Evolutionary conservation across 768 basidiomycete species (phyloP).

Genomic region (Boletus sensibilis): DNA sequence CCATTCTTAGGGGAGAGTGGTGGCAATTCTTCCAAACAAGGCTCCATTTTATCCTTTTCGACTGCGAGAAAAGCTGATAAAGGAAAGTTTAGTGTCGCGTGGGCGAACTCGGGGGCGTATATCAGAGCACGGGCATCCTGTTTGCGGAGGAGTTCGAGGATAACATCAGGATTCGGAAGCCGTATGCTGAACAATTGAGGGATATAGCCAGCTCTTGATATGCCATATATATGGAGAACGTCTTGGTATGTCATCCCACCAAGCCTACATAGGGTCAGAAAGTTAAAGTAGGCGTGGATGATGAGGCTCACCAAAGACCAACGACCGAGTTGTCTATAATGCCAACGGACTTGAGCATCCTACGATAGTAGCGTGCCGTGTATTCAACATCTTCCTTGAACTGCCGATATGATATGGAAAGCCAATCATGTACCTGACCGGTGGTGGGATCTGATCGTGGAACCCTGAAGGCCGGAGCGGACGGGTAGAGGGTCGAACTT

Average conservation of each 20-base stretch:
- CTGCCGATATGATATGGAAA: conserved; percentile 58
- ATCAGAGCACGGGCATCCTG: conserved; percentile 65
- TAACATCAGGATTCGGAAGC: conserved; percentile 69
- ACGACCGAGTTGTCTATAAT: conserved; percentile 59
- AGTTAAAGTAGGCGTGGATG: background rate
- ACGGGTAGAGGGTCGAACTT: conserved; percentile 49
- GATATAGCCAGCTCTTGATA: conserved; percentile 74
- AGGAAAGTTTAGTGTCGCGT: conserved; percentile 43
- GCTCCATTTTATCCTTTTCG: conserved; percentile 39
- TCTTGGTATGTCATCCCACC: conserved; percentile 71
- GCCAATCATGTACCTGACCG: conserved; percentile 51
- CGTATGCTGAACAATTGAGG: conserved; percentile 78
- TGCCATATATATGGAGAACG: conserved; percentile 69
- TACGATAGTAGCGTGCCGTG: conserved; percentile 64
- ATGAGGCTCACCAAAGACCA: conserved; percentile 62
- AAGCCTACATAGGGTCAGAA: conserved; percentile 47
- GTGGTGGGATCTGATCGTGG: conserved; percentile 48
- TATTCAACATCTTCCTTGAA: conserved; percentile 66
- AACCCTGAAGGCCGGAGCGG: conserved; percentile 57
- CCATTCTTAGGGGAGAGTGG: conserved; percentile 36
- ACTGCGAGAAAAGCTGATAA: conserved; percentile 49
- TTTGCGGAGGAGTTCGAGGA: conserved; percentile 65
- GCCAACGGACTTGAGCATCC: conserved; percentile 43
- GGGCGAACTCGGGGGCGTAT: conserved; percentile 56
- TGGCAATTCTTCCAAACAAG: conserved; percentile 41